Evolutionary conservation across 2,329 filamentous ascomycete species (phyloP).

Genomic region (Sarocladium kiliense): DNA sequence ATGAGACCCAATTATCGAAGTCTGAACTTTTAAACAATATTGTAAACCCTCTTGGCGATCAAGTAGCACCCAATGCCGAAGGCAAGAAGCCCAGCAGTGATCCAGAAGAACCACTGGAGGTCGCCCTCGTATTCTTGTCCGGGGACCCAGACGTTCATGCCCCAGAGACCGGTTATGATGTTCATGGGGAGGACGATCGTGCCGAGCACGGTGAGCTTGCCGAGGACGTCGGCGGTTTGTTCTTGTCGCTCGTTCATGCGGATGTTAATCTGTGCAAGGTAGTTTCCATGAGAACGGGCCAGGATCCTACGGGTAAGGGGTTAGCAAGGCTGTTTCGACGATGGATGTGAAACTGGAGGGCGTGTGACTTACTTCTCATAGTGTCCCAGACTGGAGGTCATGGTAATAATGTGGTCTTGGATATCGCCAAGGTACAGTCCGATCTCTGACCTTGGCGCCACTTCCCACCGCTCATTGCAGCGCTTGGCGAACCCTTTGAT

Average conservation of each 20-base stretch:
- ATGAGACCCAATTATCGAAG: no score
- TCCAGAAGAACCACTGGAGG: slow-evolving; percentile 68
- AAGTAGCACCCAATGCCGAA: slow-evolving; percentile 79
- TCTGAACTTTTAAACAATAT: slow-evolving; percentile 55
- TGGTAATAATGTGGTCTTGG: slow-evolving; percentile 97
- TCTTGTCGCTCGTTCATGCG: slow-evolving; percentile 98
- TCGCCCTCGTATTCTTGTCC: slow-evolving; percentile 78
- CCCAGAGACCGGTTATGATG: slow-evolving; percentile 97
- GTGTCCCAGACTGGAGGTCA: slow-evolving; percentile 93
- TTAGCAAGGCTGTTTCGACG: slow-evolving; percentile 13
- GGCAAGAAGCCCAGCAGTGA: slow-evolving; percentile 67
- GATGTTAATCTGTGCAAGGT: slow-evolving; percentile 98
- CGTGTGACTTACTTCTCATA: slow-evolving; percentile 75
- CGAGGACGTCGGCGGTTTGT: slow-evolving; percentile 89
- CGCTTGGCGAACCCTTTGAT: slow-evolving; percentile 99
- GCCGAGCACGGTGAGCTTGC: slow-evolving; percentile 89
- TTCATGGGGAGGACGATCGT: slow-evolving; percentile 99
- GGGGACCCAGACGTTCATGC: slow-evolving; percentile 96
- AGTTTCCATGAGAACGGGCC: slow-evolving; percentile 88
- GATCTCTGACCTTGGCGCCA: slow-evolving; percentile 91
- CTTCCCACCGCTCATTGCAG: slow-evolving; percentile 97
- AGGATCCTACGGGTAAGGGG: slow-evolving; percentile 59
- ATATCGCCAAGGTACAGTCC: slow-evolving; percentile 98
- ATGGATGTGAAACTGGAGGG: background rate
- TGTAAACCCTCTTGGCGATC: slow-evolving; percentile 79